These are phyloP conservation scores for Phytopythium montanum DNA, from an alignment of 352 stramenopile species.

Conservation along the genomic window DNA sequence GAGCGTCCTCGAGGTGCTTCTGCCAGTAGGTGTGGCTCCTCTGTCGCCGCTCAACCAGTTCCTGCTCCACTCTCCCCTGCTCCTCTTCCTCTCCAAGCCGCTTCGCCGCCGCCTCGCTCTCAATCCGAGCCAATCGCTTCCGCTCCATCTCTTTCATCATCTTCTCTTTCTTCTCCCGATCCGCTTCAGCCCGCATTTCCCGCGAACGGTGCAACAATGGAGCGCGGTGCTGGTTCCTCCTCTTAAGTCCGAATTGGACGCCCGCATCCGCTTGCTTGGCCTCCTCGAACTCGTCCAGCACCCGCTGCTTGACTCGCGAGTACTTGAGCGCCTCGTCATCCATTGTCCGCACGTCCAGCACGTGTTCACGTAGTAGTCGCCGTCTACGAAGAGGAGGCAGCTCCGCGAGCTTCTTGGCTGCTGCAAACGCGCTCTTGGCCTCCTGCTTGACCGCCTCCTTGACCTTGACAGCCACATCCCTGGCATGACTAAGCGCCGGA, in stretches of 20 bases:
- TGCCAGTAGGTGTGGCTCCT: constrained; percentile 71
- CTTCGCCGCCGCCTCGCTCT: constrained; percentile 24
- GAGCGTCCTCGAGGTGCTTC: constrained; percentile 50
- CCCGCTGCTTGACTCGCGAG: constrained; percentile 29
- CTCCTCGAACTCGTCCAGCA: constrained; percentile 37
- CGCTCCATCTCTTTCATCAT: constrained; percentile 28
- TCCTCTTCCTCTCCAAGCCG: constrained; percentile 11
- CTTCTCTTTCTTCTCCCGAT: constrained; percentile 21
- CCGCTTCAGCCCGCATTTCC: constrained; percentile 41
- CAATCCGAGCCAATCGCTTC: constrained; percentile 23
- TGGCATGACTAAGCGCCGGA: constrained; percentile 40
- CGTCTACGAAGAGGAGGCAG: constrained; percentile 47
- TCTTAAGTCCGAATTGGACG: constrained; percentile 37
- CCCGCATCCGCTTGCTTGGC: constrained; percentile 27
- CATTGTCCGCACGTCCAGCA: constrained; percentile 55
- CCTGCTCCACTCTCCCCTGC: constrained; percentile 17
- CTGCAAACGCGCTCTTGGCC: constrained; percentile 36
- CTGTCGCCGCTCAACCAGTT: constrained; percentile 33
- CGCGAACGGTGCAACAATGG: constrained; percentile 35
- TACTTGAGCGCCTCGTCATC: constrained; percentile 62
- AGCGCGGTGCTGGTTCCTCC: constrained; percentile 38
- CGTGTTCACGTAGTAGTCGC: constrained; percentile 57
- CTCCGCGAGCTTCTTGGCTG: constrained; percentile 50
- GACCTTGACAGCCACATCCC: constrained; percentile 32
- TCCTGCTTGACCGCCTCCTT: constrained; percentile 35